Base-by-base conservation (phyloP, 1,284 basidiomycete species). In the Rhodofomes roseus region DNA sequence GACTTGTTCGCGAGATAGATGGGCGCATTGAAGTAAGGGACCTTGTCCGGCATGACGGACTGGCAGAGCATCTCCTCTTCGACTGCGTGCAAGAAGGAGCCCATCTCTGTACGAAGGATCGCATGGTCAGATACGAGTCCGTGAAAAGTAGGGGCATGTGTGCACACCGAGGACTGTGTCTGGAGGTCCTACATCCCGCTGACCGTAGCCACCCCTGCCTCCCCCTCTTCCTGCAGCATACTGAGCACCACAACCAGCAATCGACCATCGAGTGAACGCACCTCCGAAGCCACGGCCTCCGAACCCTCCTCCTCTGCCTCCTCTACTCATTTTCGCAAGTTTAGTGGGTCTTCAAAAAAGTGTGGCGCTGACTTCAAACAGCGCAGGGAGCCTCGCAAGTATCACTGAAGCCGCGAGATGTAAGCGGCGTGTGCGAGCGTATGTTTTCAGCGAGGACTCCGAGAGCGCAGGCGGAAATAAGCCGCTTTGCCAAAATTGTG, bases 1-100 rank as follows among this genome's bases (percentile, higher is more conserved):
- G 95, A 95, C 79, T 98, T 99, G 79, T 99, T 99, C 80, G 95
- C 89, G 55, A 99, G 85, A 76, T 98, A 99, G 73, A 99, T 97
- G 57, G 97, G 96, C 0, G 97, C 96, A 75, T 99, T 99, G 82
- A 99, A 99, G 79, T 97, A 97, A 0, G 97, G 97, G 16, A 99
- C 93, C 80, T 93, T 96, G 76, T 95, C 88, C 1, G 88, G 79
- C 73, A 95, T 85, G 39, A 87, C 79, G 12, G 95, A 94, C 11
- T 89, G 81, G 76, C 97, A 99, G 59, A 99, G 81, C 96, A 99
- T 98, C 75, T 99, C 96, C 63, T 94, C 93, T 79, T 99, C 97
- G 53, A 98, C 96, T 22, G 96, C 92, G 74, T 99, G 95, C 31
- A 95, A 73, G 74, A 96, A 96, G 1, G 88, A 80, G 60, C 96